A percentile compares a stretch with the other conserved stretches of the same genome.
These are phyloP conservation scores for Primulina tabacum DNA, from an alignment of 257 asterid species.

Conservation along the genomic window DNA sequence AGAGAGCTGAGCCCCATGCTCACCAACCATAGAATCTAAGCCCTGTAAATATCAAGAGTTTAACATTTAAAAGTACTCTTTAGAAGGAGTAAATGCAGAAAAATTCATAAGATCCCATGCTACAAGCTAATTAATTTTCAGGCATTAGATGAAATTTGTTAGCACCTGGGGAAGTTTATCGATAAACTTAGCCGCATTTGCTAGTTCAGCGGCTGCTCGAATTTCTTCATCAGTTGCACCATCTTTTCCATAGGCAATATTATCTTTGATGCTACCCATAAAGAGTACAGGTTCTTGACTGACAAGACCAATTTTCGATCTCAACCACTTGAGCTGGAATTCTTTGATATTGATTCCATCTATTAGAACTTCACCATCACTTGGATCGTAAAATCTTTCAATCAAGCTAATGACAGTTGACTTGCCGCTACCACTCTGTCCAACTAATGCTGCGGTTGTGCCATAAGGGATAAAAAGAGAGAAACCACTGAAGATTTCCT, in stretches of 20 bases:
- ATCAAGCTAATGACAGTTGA: conserved; percentile 75
- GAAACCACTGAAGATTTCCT: conserved; percentile 63
- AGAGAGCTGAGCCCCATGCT: conserved; percentile 88
- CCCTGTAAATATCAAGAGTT: conserved; percentile 39
- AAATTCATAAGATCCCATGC: neutral
- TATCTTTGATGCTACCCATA: conserved; percentile 69
- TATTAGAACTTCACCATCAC: conserved; percentile 62
- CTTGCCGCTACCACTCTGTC: conserved; percentile 90
- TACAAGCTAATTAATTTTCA: too few relatives aligned
- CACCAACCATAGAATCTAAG: conserved; percentile 73
- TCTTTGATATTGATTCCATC: conserved; percentile 72
- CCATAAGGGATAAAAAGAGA: conserved; percentile 59
- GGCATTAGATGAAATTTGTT: neutral
- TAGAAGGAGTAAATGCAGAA: neutral
- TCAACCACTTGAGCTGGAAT: conserved; percentile 78
- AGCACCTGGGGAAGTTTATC: conserved; percentile 76
- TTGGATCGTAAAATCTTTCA: conserved; percentile 83
- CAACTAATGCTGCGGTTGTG: conserved; percentile 81
- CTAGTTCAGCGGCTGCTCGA: conserved; percentile 55
- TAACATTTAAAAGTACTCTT: neutral
- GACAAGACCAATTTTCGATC: conserved; percentile 77
- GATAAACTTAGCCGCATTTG: conserved; percentile 77
- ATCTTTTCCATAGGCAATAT: conserved; percentile 69
- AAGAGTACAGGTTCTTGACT: conserved; percentile 88
- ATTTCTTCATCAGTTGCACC: conserved; percentile 69